Conservation (phyloP, 78 protist species). For the Dictyostelium discoideum region dicty_2.7 NC_007091.3:4183501-4184000, state of each 20-base stretch:
- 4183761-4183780: neutral
- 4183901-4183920: neutral
- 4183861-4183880: neutral
- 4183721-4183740: neutral
- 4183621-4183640: neutral
- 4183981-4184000: neutral
- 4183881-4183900: neutral
- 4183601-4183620: neutral
- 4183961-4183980: neutral
- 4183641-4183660: too few species aligned
- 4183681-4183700: neutral
- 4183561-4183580: constrained; percentile 13
- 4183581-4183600: neutral
- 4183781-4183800: neutral
- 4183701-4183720: constrained; percentile 20
- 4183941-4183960: neutral
- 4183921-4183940: neutral
- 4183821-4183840: neutral
- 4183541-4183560: constrained; percentile 25
- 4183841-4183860: neutral
- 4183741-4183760: neutral
- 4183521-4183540: constrained; percentile 3
- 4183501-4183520: neutral
- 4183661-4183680: too few species aligned
- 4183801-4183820: neutral